A percentile compares a stretch with the other conserved stretches of the same genome.
phyloP scores from a whole-genome alignment of 495 filamentous ascomycete genomes.

The Delitschia confertaspora region DNA sequence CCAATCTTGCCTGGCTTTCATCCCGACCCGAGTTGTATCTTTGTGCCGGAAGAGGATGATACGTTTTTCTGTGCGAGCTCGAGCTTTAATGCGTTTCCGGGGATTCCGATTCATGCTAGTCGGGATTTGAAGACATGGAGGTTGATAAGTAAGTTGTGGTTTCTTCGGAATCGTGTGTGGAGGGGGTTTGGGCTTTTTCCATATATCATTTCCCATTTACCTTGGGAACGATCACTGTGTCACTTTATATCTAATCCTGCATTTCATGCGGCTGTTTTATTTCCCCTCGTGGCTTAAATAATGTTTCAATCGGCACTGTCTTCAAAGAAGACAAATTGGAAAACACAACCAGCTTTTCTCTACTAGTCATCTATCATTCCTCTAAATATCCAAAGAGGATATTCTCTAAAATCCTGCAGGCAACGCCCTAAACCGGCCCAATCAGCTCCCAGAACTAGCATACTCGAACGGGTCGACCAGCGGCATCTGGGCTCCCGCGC shows the following conservation, averaged over 20 bases:
- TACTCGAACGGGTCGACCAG: slow-evolving; percentile 21
- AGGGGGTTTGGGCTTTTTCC: not conserved
- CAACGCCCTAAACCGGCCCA: slow-evolving; percentile 22
- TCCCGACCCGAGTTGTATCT: slow-evolving; percentile 49
- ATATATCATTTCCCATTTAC: not conserved
- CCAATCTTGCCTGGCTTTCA: slow-evolving; percentile 49
- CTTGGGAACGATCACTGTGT: no score
- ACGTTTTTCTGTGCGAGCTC: slow-evolving; percentile 48
- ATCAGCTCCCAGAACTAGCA: slow-evolving; percentile 21
- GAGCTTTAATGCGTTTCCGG: slow-evolving; percentile 48
- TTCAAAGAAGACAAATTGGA: no score
- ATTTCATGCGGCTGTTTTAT: no score
- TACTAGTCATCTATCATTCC: no score
- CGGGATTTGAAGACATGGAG: slow-evolving; percentile 47
- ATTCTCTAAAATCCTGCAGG: slow-evolving; percentile 6
- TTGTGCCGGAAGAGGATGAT: slow-evolving; percentile 39
- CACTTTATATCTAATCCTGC: no score
- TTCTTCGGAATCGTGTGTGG: not conserved
- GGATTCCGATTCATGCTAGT: slow-evolving; percentile 45
- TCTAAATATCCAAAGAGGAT: not conserved
- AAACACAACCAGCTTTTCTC: not conserved
- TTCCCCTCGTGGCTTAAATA: no score
- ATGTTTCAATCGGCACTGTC: no score
- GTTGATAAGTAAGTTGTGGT: slow-evolving; percentile 33
- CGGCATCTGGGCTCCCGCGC: slow-evolving; percentile 29